Percentiles rank a stretch among this genome's conserved stretches.
These are phyloP conservation scores for Cercophora scortea DNA, from an alignment of 495 filamentous ascomycete species.

Conservation along the genomic window DNA sequence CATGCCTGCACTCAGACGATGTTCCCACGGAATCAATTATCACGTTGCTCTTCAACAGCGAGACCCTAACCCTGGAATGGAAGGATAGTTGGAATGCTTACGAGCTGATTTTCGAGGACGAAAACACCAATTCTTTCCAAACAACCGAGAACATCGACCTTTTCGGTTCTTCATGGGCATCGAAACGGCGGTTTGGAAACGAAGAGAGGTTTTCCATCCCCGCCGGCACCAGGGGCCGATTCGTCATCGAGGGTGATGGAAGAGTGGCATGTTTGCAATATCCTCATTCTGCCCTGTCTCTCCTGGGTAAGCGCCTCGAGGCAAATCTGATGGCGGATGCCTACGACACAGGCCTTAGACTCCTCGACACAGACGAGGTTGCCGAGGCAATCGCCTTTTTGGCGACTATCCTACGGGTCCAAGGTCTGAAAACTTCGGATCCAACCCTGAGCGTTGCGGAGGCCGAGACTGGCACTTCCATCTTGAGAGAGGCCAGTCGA, in stretches of 20 bases:
- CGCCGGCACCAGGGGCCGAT: conserved; percentile 58
- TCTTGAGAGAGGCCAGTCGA: conserved; percentile 67
- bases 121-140: conserved; percentile 62
- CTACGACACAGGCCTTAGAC: conserved; percentile 24
- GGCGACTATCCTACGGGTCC: conserved; percentile 33
- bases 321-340: conserved; percentile 33
- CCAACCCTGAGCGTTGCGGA: conserved; percentile 9
- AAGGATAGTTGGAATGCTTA: conserved; percentile 53
- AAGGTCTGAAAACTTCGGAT: conserved; percentile 20
- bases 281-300: conserved; percentile 66
- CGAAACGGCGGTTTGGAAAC: conserved; percentile 18
- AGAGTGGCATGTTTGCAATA: conserved; percentile 53
- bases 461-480: conserved; percentile 30
- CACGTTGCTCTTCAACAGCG: conserved; percentile 51
- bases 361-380: conserved; percentile 26
- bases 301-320: conserved; percentile 69
- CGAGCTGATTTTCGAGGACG: conserved; percentile 70
- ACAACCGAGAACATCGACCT: conserved; percentile 47
- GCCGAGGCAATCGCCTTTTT: conserved; percentile 34
- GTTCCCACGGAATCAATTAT: conserved; percentile 44
- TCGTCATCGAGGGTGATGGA: conserved; percentile 51
- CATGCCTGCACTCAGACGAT: conserved; percentile 32
- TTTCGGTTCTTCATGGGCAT: conserved; percentile 30
- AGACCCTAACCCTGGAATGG: conserved; percentile 61
- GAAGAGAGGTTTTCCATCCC: conserved; percentile 47